Conservation (phyloP, 164 flowering plant genomes). For the Kingdonia uniflora region DNA sequence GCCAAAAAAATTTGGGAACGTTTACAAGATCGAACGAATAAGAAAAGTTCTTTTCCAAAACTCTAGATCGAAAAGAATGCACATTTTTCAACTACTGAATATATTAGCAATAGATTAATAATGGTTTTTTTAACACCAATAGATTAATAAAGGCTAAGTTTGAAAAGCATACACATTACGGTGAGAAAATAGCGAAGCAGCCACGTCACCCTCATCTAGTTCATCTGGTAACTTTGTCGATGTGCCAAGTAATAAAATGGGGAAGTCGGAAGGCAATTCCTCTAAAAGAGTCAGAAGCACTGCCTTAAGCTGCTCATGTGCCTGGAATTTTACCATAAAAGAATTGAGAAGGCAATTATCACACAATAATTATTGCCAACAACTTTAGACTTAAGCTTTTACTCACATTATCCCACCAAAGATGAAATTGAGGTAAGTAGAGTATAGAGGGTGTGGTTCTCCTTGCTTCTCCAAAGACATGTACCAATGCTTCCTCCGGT, state of each 20-base stretch:
- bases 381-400: not conserved
- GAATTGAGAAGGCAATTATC: conserved; percentile 5
- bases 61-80: no score
- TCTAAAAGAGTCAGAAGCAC: conserved; percentile 76
- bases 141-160: conserved; percentile 2
- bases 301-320: conserved; percentile 92
- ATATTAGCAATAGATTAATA: no score
- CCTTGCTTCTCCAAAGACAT: conserved; percentile 95
- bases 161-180: conserved; percentile 65
- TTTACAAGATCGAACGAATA: no score
- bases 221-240: conserved; percentile 34
- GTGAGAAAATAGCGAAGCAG: conserved; percentile 45
- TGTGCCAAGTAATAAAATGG: conserved; percentile 77
- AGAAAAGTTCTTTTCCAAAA: no score
- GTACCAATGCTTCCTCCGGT: conserved; percentile 97
- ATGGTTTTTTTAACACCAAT: no score
- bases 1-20: no score
- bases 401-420: conserved; percentile 99
- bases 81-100: no score
- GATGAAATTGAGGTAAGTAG: conserved; percentile 80
- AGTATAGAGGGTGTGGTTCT: conserved; percentile 93
- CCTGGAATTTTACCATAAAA: conserved; percentile 38
- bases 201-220: conserved; percentile 26
- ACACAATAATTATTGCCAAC: not conserved
- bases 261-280: conserved; percentile 85